Evolutionary conservation across 169 alveolate genomes (phyloP).

Genomic region (Pseudocohnilembus persalinus): DNA sequence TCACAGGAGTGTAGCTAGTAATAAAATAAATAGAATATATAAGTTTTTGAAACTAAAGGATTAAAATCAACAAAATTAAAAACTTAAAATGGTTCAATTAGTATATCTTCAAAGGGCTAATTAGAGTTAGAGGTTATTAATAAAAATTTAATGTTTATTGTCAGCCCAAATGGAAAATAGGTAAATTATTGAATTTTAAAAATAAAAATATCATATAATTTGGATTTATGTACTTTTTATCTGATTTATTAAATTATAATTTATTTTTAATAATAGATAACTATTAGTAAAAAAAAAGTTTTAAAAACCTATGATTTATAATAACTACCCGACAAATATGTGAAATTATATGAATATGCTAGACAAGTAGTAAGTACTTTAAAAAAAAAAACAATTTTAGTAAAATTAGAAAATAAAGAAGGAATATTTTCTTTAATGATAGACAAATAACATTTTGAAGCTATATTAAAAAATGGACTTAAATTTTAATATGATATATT

Average conservation of each 20-base stretch:
- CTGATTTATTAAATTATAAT: no score
- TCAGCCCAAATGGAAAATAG: constrained; percentile 3
- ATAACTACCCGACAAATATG: constrained; percentile 9
- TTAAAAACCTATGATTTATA: neutral
- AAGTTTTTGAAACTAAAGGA: constrained; percentile 17
- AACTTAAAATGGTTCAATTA: constrained; percentile 13
- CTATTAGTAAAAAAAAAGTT: no score
- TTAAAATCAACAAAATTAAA: constrained; percentile 26
- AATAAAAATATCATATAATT: no score
- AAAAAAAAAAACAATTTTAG: constrained; percentile 15
- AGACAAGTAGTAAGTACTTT: neutral
- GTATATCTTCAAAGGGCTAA: constrained; percentile 16
- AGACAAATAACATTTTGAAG: constrained; percentile 19
- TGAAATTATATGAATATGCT: constrained; percentile 9
- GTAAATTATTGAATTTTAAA: neutral
- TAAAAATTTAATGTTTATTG: constrained; percentile 15
- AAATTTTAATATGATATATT: neutral
- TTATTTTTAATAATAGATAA: neutral
- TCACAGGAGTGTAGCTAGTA: neutral
- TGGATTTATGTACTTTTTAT: no score
- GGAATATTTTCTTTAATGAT: constrained; percentile 3
- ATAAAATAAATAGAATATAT: neutral
- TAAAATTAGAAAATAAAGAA: constrained; percentile 2
- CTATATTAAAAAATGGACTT: neutral
- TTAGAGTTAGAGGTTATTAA: constrained; percentile 22